Base-by-base conservation (phyloP, 495 filamentous ascomycete species). In the Pseudoneurospora amorphoporcata region DNA sequence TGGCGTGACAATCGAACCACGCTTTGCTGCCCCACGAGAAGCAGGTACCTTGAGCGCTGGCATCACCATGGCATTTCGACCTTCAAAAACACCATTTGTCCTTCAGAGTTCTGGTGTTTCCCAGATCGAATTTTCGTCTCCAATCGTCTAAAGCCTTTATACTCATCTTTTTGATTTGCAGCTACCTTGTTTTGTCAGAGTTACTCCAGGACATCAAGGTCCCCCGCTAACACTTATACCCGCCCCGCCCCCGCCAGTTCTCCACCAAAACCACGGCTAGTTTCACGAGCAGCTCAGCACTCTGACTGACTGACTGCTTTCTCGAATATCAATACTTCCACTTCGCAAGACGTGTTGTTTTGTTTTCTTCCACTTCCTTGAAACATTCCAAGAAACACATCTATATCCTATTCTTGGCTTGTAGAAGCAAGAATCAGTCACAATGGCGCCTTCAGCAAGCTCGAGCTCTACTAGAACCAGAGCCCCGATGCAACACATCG, bases 401-500 rank as follows among this genome's bases (percentile, higher is more conserved):
- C 53, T 0, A 35, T 35, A 65, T 8, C 3, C 7, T 37, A 2
- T 16, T 35, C 29, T 35, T 65, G 12, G 53, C 53, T 35, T 17
- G 29, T 8, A 35, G 29, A 65, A 17, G 3, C 29, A 65, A 9
- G 29, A 8, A 2, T 17, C 14, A 39, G 8, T 58, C 73, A 76
- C 41, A 65, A 79, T 79, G 86, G 80, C 74, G 10, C 72, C 78
- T 43, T 68, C 74, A 16, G 29, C 72, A 68, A 73, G 72, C 29
- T 35, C 19, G 3, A 37, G 29, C 53, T 65, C 53, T 65, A 29
- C 53, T 1, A 35, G 53, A 35, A 41, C 69, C 5, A 68, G 71
- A 16, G 75, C 80, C 40, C 82, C 81, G 42, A 83, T 87, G 74
- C 81, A 85, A 77, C 90, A 92, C 80, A 86, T 93, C 76, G 87